Conservation (phyloP, 2,329 filamentous ascomycete species). For the Fusarium paranaense region DNA sequence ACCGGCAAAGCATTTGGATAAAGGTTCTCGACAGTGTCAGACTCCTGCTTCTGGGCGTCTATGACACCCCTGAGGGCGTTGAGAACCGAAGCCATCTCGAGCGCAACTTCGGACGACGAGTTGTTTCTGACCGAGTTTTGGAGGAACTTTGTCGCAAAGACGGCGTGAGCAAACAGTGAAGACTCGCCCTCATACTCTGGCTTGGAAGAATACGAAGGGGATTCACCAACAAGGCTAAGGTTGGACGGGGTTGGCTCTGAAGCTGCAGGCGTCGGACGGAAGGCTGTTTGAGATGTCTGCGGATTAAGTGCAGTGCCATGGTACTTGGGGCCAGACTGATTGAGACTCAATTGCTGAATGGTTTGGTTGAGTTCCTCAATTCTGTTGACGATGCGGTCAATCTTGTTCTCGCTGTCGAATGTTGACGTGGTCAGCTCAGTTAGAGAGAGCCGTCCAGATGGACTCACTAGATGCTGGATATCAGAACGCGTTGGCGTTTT, state of each 20-base stretch:
- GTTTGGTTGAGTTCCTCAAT: not conserved
- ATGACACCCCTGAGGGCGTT: not conserved
- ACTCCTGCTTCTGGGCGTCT: not conserved
- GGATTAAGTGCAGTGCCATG: not conserved
- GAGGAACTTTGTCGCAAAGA: conserved; percentile 38
- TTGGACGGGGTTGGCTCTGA: not conserved
- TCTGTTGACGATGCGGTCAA: not conserved
- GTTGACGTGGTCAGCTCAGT: not conserved
- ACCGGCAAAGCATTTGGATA: not conserved
- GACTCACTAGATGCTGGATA: not conserved
- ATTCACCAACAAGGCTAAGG: not conserved
- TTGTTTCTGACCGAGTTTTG: conserved; percentile 35
- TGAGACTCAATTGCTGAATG: not conserved
- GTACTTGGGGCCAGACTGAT: not conserved
- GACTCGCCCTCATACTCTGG: not conserved
- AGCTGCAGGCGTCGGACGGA: not conserved
- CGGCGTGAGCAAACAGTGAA: conserved; percentile 22
- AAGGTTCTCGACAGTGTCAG: not conserved
- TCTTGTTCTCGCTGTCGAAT: not conserved
- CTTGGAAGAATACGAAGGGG: not conserved
- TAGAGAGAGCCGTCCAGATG: not conserved
- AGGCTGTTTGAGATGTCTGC: not conserved
- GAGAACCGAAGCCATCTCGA: conserved; percentile 29
- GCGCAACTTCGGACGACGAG: conserved; percentile 17
- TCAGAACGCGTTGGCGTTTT: not conserved